Evolutionary conservation across 331 rosid genomes (phyloP), one percentile per base, ranked within the genome.

Genomic region (Cydonia oblonga): DNA sequence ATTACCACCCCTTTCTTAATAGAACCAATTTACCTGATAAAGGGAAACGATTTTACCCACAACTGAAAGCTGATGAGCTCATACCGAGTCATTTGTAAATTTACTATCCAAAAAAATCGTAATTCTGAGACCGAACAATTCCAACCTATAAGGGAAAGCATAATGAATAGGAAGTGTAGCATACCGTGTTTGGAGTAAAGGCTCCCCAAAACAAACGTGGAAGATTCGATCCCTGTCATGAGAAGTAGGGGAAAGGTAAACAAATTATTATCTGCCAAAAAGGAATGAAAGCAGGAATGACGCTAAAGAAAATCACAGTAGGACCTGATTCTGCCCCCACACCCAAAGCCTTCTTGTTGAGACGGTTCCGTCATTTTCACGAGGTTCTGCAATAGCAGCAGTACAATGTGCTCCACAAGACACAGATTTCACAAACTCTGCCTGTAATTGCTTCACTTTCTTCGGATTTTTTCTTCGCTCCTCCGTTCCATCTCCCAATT

Each of bases 311-410:
- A 28, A 20, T 38, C 53, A 72, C 60, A 62, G 65, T 8, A 14
- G 8, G 46, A 89, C 98, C 97, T 93, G 98, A 78, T 93, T 93
- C 74, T 93, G 96, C 29, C 98, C 98, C 98, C 98, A 93, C 63
- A 93, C 78, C 98, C 98, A 93, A 63, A 93, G 96, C 86, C 97
- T 85, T 64, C 95, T 74, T 5, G 81, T 76, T 1, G 96, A 89
- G 71, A 78, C n/a, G 9, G 87, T 81, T 70, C 91, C 96, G 77
- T 93, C 95, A 77, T 84, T 89, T 79, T 87, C 85, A 32, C 87
- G 85, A 75, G 90, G 92, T 71, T 89, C 93, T 2, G 98, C 90
- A 70, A 93, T 87, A 79, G 97, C 93, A 76, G 97, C 97, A 64
- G 98, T 89, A 75, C 98, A 93, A 75, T 85, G 88, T 69, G 97